These are phyloP conservation scores for Hypoxylon rubiginosum DNA, from an alignment of 2,329 filamentous ascomycete species.

Conservation along the genomic window DNA sequence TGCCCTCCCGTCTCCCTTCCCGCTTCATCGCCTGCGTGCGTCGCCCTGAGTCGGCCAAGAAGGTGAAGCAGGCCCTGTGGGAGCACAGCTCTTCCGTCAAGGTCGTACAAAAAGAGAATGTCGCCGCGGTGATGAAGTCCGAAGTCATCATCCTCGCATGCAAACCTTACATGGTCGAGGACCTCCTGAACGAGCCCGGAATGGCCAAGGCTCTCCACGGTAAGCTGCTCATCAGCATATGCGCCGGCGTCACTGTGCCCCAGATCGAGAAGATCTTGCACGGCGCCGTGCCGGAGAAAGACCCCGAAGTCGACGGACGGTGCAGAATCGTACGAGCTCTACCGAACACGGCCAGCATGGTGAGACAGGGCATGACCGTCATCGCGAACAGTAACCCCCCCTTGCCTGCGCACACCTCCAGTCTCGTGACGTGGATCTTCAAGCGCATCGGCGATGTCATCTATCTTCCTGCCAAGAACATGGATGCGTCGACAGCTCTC, in stretches of 20 bases:
- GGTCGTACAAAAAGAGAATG: constrained; percentile 79
- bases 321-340: constrained; percentile 82
- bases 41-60: constrained; percentile 75
- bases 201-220: constrained; percentile 80
- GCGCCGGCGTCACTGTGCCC: constrained; percentile 79
- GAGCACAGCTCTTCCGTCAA: constrained; percentile 73
- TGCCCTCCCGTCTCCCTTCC: constrained; percentile 73
- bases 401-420: constrained; percentile 65
- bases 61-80: constrained; percentile 75
- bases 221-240: constrained; percentile 86
- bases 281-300: constrained; percentile 63
- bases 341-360: constrained; percentile 85
- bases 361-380: constrained; percentile 86
- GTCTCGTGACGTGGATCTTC: constrained; percentile 82
- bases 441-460: constrained; percentile 78
- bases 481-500: constrained; percentile 81
- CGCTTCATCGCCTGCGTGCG: constrained; percentile 87
- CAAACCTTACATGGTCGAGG: constrained; percentile 81
- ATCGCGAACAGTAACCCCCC: constrained; percentile 74
- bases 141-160: constrained; percentile 84
- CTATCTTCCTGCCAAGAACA: constrained; percentile 73
- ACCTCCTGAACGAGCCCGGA: constrained; percentile 75
- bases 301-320: constrained; percentile 60
- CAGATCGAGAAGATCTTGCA: constrained; percentile 77
- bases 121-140: constrained; percentile 73